phyloP scores from a whole-genome alignment of 2,329 filamentous ascomycete species.

The Colletotrichum sp. region DNA sequence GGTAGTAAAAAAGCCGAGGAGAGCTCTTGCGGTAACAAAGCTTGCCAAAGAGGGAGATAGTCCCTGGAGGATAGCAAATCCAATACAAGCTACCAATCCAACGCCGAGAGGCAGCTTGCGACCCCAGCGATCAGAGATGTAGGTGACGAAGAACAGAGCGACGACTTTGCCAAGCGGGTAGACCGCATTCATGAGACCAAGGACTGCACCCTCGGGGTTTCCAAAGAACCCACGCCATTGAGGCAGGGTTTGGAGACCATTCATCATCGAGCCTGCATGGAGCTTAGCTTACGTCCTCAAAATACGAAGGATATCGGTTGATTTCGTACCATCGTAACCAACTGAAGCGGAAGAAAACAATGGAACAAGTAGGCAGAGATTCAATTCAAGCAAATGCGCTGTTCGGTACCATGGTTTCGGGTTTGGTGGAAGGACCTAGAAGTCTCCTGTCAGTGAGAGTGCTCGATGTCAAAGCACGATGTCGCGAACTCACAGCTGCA shows the following conservation, averaged over 20 bases:
- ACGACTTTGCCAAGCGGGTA: constrained; percentile 15
- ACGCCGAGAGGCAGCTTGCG: constrained; percentile 34
- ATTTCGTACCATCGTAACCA: constrained; percentile 39
- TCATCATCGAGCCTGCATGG: constrained; percentile 38
- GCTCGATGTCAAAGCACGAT: too few relatives aligned
- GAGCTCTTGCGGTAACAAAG: constrained; percentile 35
- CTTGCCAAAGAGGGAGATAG: constrained; percentile 22
- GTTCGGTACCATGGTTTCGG: constrained; percentile 45
- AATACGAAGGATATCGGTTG: neutral
- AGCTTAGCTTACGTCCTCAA: neutral
- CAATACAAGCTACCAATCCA: constrained; percentile 32
- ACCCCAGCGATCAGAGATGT: constrained; percentile 37
- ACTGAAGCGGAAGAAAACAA: constrained; percentile 44
- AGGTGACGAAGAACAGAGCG: constrained; percentile 7
- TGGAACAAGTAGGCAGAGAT: constrained; percentile 46
- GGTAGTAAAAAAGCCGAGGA: constrained; percentile 35
- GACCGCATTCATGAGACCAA: constrained; percentile 10
- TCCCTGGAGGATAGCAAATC: constrained; percentile 31
- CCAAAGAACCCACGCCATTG: constrained; percentile 41
- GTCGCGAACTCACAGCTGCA: neutral
- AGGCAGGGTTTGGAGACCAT: constrained; percentile 40
- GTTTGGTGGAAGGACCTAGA: constrained; percentile 42
- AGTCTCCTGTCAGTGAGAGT: neutral
- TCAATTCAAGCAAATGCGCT: constrained; percentile 45
- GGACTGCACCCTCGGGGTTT: neutral